These are phyloP conservation scores for Antitrichia curtipendula DNA, from an alignment of 225 moss, liverwort and hornwort species.

Conservation along the genomic window DNA sequence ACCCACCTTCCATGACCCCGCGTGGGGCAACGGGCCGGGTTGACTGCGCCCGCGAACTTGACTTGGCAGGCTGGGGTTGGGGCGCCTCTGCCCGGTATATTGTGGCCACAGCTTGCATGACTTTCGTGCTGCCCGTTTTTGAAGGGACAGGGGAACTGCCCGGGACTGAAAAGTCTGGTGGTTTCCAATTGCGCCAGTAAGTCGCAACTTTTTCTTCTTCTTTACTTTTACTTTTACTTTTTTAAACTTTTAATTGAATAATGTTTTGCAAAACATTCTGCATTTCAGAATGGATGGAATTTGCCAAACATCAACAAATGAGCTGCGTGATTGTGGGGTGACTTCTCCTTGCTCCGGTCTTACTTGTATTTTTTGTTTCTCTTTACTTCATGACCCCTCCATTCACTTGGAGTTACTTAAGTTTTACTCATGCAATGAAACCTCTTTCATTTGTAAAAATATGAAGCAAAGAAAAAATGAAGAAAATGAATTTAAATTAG, in stretches of 20 bases:
- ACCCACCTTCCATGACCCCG: neutral
- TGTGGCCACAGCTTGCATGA: neutral
- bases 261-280: neutral
- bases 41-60: conserved; percentile 17
- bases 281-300: neutral
- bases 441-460: neutral
- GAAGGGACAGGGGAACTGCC: neutral
- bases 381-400: neutral
- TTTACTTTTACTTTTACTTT: neutral
- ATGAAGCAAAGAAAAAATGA: too few relatives aligned
- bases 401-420: too few relatives aligned
- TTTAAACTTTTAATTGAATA: neutral
- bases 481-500: neutral
- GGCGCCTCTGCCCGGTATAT: neutral
- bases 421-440: neutral
- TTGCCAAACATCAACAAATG: neutral
- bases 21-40: neutral
- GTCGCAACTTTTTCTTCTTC: neutral
- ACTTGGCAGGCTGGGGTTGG: neutral
- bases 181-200: neutral
- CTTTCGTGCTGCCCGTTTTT: neutral
- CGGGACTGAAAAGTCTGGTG: neutral
- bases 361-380: neutral
- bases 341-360: neutral
- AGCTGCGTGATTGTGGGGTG: neutral